A percentile compares a stretch with the other conserved stretches of the same genome.
Evolutionary conservation across 805 yeast genomes (phyloP).

Genomic region (Spathaspora arborariae): DNA sequence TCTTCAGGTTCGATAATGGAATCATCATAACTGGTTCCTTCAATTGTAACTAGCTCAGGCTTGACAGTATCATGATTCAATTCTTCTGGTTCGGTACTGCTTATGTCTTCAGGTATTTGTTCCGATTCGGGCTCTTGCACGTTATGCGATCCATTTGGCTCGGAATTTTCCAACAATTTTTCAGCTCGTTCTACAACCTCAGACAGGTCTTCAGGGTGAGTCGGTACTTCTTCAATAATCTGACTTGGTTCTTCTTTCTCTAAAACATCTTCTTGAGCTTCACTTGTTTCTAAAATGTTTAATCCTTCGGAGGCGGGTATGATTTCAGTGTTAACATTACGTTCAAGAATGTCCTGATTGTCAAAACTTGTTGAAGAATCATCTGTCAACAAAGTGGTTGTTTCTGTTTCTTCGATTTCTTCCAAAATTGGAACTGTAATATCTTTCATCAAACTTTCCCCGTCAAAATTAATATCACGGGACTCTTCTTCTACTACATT

Average conservation of each 20-base stretch:
- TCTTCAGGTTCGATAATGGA: background rate
- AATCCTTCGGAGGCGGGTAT: background rate
- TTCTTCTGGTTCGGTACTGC: too few species aligned
- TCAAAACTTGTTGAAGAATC: background rate
- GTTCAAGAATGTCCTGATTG: background rate
- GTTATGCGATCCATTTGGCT: background rate
- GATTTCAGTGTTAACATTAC: background rate
- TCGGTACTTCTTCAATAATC: background rate
- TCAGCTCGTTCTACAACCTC: too few species aligned
- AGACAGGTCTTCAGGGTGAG: background rate
- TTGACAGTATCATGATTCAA: too few species aligned
- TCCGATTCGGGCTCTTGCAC: background rate
- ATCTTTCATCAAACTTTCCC: background rate
- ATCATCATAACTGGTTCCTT: background rate
- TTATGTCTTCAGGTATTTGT: too few species aligned
- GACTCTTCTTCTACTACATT: background rate
- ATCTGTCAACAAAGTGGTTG: background rate
- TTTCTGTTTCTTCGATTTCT: background rate
- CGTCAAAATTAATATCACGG: too few species aligned
- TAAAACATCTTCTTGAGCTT: background rate
- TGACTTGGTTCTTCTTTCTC: background rate
- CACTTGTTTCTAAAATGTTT: background rate
- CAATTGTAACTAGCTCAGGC: too few species aligned
- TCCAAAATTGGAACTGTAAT: background rate
- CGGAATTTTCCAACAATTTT: conserved; percentile 1